Evolutionary conservation across 176 grass and related monocot species (phyloP).

Genomic region (Oryza brachyantha): DNA sequence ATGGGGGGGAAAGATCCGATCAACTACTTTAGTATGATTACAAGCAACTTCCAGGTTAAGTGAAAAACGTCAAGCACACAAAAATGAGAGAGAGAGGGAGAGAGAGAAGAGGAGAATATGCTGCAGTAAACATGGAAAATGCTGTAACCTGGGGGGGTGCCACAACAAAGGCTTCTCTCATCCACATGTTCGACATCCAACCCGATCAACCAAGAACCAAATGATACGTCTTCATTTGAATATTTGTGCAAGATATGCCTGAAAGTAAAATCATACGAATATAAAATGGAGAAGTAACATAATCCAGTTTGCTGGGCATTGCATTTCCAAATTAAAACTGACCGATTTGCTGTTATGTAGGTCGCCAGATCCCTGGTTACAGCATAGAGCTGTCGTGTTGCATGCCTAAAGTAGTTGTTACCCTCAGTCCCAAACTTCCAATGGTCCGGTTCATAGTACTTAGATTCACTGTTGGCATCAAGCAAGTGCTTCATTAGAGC

Average conservation of each 20-base stretch:
- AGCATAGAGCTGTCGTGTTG: constrained; percentile 72
- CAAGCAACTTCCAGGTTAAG: constrained; percentile 32
- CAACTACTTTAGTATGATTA: constrained; percentile 24
- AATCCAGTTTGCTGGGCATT: not conserved
- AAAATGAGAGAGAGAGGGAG: constrained; percentile 10
- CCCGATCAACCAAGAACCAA: constrained; percentile 88
- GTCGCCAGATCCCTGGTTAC: constrained; percentile 70
- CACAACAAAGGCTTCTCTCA: constrained; percentile 83
- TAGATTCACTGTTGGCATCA: constrained; percentile 52
- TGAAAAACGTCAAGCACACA: not conserved
- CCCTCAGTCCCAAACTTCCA: constrained; percentile 79
- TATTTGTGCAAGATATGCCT: constrained; percentile 88
- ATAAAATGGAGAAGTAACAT: not conserved
- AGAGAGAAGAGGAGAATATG: not conserved
- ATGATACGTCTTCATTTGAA: constrained; percentile 84
- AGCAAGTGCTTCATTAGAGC: constrained; percentile 11
- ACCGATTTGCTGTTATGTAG: constrained; percentile 73
- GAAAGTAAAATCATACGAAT: constrained; percentile 11
- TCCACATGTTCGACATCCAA: constrained; percentile 85
- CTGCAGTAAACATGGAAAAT: not conserved
- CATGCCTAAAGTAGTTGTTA: constrained; percentile 84
- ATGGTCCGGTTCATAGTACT: constrained; percentile 71
- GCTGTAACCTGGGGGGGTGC: constrained; percentile 59
- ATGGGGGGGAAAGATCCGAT: constrained; percentile 4
- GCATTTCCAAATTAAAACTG: constrained; percentile 23